Evolutionary conservation across 305 asterid genomes (phyloP), one percentile per base, ranked within the genome.

Genomic region (Fraxinus dipetala): DNA sequence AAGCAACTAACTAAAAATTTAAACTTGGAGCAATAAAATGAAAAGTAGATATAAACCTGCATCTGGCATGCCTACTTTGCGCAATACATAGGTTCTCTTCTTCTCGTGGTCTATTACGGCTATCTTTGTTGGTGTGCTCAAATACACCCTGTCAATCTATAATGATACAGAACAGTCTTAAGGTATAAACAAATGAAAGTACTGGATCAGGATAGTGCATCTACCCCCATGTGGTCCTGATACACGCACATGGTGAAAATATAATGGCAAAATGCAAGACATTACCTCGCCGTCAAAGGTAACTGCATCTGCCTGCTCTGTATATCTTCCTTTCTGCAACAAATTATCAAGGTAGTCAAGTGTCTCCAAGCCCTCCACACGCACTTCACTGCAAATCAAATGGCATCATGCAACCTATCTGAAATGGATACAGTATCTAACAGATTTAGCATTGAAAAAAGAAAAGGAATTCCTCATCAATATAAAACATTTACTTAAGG

Each of bases 271-370:
- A 67, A 4, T 75, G 72, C 63, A 77, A 76, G 78, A 75, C 79
- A 79, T 79, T 93, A 95, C 98, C 98, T 93, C 95, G 38, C 90
- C 88, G 69, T 95, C 98, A 86, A 95, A 95, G 75, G 97, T 93
- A 72, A 93, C 89, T 83, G 98, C 98, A 89, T 93, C 98, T 65
- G 98, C 98, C 89, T 91, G 98, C 89, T 94, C 97, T 2, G 97
- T 94, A 72, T 85, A 93, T 90, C 98, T 92, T 86, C 90, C 91
- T 79, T 91, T 89, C 79, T 86, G 89, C 78, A 85, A 84, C 90
- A 92, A 81, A 86, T 91, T 88, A 83, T 91, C 97, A 16, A 93
- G 91, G 89, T 93, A 95, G 83, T 95, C 98, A 48, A 95, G 97
- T 28, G 92, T 89, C 88, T 89, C 92, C 89, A 89, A 84, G 82